These are phyloP conservation scores for Leccinum insolens DNA, from an alignment of 1,284 basidiomycete species.

Conservation along the genomic window DNA sequence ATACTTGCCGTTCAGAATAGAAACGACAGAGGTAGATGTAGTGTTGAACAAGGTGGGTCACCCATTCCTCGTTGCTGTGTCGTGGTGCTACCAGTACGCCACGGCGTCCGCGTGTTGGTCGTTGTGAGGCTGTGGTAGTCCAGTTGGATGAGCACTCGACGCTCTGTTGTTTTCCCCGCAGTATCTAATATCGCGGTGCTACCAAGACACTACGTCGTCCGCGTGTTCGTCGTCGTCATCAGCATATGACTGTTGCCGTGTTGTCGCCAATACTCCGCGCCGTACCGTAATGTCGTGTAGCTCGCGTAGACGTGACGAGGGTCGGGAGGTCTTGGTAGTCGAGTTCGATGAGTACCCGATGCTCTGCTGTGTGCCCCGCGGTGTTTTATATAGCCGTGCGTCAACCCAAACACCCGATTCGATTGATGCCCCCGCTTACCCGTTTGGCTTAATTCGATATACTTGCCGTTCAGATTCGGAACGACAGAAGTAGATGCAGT, in stretches of 20 bases:
- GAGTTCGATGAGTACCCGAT: slow-evolving; percentile 71
- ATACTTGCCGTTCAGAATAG: too few relatives aligned
- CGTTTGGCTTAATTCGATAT: slow-evolving; percentile 48
- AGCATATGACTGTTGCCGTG: too few relatives aligned
- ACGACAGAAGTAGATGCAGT: too few relatives aligned
- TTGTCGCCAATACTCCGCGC: too few relatives aligned
- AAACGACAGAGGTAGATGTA: too few relatives aligned
- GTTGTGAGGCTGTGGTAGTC: slow-evolving; percentile 78
- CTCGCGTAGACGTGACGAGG: slow-evolving; percentile 56
- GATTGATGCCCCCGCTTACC: slow-evolving; percentile 19
- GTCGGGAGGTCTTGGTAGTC: slow-evolving; percentile 72
- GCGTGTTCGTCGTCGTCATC: too few relatives aligned
- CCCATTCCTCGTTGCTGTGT: too few relatives aligned
- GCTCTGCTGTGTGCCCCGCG: slow-evolving; percentile 91
- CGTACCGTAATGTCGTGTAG: slow-evolving; percentile 33
- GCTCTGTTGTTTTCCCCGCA: slow-evolving; percentile 91
- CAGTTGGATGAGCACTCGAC: slow-evolving; percentile 71
- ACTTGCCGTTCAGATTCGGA: too few relatives aligned
- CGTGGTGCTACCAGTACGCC: too few relatives aligned
- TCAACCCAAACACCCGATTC: neutral
- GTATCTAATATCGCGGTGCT: slow-evolving; percentile 53
- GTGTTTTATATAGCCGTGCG: slow-evolving; percentile 63
- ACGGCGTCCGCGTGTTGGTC: too few relatives aligned
- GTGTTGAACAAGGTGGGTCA: too few relatives aligned
- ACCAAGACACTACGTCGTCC: too few relatives aligned